phyloP scores from a whole-genome alignment of 352 stramenopile genomes.

The Phytophthora sansomeana region DNA sequence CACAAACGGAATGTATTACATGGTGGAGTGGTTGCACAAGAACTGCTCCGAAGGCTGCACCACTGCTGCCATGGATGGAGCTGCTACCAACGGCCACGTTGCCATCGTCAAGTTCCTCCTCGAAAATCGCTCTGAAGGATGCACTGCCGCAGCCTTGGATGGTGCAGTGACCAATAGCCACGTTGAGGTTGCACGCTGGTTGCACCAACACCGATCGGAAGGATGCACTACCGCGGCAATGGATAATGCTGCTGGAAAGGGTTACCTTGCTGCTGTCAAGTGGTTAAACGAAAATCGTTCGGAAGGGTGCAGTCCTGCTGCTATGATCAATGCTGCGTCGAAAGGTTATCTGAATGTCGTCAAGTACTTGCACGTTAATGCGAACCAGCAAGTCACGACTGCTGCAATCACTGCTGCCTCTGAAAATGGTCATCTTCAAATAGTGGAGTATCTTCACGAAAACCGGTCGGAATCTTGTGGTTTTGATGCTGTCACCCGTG shows the following conservation, averaged over 20 bases:
- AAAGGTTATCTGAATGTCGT: conserved; percentile 32
- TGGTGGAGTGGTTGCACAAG: conserved; percentile 8
- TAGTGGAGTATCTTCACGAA: conserved; percentile 23
- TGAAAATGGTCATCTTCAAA: conserved; percentile 20
- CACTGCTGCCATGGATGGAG: conserved; percentile 21
- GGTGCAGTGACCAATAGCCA: conserved; percentile 16
- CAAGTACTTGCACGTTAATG: conserved; percentile 24
- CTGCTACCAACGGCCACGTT: conserved; percentile 7
- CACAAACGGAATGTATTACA: background rate
- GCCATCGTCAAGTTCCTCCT: conserved; percentile 17
- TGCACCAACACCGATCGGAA: conserved; percentile 23
- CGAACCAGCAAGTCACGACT: conserved; percentile 16
- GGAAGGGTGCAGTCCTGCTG: conserved; percentile 25
- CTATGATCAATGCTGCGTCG: conserved; percentile 22
- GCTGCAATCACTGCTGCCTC: conserved; percentile 17
- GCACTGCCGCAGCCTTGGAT: conserved; percentile 27
- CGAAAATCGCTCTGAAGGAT: conserved; percentile 21
- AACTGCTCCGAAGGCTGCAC: conserved; percentile 21
- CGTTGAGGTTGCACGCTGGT: conserved; percentile 3
- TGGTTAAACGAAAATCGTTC: conserved; percentile 25
- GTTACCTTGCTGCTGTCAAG: conserved; percentile 11
- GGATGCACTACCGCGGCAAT: conserved; percentile 31
- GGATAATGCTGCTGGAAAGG: conserved; percentile 15
- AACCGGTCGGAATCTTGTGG: conserved; percentile 5
- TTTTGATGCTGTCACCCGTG: conserved; percentile 6